A percentile compares a stretch with the other conserved stretches of the same genome.
These are phyloP conservation scores for Phlebopus sp. DNA, from an alignment of 1,284 basidiomycete genomes.

Conservation along the genomic window DNA sequence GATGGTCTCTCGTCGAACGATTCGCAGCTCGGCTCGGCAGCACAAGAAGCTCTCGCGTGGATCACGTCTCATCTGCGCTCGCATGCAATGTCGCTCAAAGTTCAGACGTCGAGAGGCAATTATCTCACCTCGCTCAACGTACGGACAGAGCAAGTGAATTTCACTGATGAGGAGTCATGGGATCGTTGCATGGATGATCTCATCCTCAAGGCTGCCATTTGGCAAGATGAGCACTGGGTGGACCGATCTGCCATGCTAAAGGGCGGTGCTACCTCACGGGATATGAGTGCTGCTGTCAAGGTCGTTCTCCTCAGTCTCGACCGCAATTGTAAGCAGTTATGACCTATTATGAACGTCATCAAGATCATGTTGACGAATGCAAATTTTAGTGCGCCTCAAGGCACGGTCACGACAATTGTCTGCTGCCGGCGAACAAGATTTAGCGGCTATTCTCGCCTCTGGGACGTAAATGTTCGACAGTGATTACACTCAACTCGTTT, in stretches of 20 bases:
- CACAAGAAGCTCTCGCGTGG: slow-evolving; percentile 70
- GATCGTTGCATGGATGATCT: slow-evolving; percentile 92
- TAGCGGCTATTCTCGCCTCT: slow-evolving; percentile 59
- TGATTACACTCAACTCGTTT: not conserved
- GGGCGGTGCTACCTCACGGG: slow-evolving; percentile 31
- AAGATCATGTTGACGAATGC: slow-evolving; percentile 16
- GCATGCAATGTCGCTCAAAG: slow-evolving; percentile 79
- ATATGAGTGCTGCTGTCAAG: slow-evolving; percentile 58
- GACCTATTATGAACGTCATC: slow-evolving; percentile 1
- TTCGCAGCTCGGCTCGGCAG: slow-evolving; percentile 66
- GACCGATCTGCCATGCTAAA: slow-evolving; percentile 77
- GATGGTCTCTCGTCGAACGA: slow-evolving; percentile 80
- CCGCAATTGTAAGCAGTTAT: slow-evolving; percentile 73
- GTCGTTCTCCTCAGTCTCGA: slow-evolving; percentile 91
- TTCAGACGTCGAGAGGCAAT: slow-evolving; percentile 94
- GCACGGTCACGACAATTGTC: slow-evolving; percentile 78
- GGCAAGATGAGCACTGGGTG: slow-evolving; percentile 91
- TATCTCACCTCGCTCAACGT: slow-evolving; percentile 85
- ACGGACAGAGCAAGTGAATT: slow-evolving; percentile 84
- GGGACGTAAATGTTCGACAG: slow-evolving; percentile 26
- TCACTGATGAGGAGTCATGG: slow-evolving; percentile 50
- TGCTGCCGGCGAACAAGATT: slow-evolving; percentile 73
- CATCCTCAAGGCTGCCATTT: slow-evolving; percentile 86
- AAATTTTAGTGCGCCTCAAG: slow-evolving; percentile 67
- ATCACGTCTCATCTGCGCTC: slow-evolving; percentile 76